phyloP scores from a whole-genome alignment of 331 rosid genomes.

The Rhamnella rubrinervis region DNA sequence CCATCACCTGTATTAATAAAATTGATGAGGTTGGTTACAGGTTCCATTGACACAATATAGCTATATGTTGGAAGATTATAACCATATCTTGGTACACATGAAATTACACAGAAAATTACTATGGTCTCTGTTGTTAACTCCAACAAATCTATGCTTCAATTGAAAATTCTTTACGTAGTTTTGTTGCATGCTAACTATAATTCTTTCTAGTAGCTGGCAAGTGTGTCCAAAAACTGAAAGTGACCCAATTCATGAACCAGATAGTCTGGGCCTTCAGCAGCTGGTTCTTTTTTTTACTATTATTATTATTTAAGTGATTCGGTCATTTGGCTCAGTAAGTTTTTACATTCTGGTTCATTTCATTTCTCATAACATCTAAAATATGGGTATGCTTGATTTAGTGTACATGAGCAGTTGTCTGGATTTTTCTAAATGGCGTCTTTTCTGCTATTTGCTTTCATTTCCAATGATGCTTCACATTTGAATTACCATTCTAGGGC shows the following conservation, averaged over 20 bases:
- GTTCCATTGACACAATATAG: constrained; percentile 2
- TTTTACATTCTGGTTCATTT: background rate
- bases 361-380: background rate
- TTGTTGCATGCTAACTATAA: no score
- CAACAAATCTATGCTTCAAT: background rate
- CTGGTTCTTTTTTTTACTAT: no score
- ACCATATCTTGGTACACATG: constrained; percentile 1
- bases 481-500: no score
- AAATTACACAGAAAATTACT: background rate
- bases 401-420: background rate
- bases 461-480: background rate
- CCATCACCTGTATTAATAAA: constrained; percentile 61
- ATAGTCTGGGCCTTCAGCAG: background rate
- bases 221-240: background rate
- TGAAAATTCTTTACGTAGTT: no score
- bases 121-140: background rate
- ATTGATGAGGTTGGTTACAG: constrained; percentile 67
- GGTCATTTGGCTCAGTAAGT: background rate
- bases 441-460: background rate
- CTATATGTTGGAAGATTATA: background rate
- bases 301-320: background rate
- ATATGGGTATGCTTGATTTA: background rate
- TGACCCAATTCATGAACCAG: background rate
- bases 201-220: no score
- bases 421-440: background rate